Base-by-base conservation (phyloP, 2,329 filamentous ascomycete species). In the Aspergillus sclerotialis region DNA sequence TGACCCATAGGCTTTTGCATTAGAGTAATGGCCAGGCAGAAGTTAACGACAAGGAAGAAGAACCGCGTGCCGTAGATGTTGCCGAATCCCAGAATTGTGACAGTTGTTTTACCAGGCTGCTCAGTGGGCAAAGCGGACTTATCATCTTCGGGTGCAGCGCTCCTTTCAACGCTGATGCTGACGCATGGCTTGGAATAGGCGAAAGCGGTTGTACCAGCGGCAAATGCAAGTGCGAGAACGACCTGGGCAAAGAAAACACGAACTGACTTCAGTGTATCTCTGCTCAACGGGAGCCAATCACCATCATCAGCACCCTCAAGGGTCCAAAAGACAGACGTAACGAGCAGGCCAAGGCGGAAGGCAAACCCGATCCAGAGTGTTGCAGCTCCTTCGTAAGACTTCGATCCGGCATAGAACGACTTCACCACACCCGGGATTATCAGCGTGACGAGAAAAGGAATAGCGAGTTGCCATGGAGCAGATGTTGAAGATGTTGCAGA, bases 1-100 rank as follows among this genome's bases (percentile, higher is more conserved):
- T 81, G 80, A 33, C 92, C 92, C 85, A 98, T 93, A 11, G 92
- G 92, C 59, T 96, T 96, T 43, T 90, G 84, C 16, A 96, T 73
- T 6, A 95, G 72, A 35, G 87, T 76, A 37, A 88, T 77, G 1
- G 80, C 83, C 7, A 85, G 72, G 16, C 86, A 72, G 60, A 93
- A 79, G 55, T 89, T 87, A 45, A 86, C 70, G 3, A 88, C 75
- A 5, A 96, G 73, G 21, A 96, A 70, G 46, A 94, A 80, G 63
- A 93, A 96, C 17, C 90, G 82, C 1, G 86, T 83, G 38, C 92
- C 92, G 53, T 94, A 82, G n/a, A 86, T 78, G 54, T 98, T 98
- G 44, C 82, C 84, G 62, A 93, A 96, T 28, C 92, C 92, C 12
- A 94, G 74, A 39, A 95, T 83, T 19, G 83, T 84, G 39, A 95